A percentile compares a stretch with the other conserved stretches of the same genome.
Evolutionary conservation across 2,329 filamentous ascomycete genomes (phyloP).

Genomic region (Epichloe festucae): DNA sequence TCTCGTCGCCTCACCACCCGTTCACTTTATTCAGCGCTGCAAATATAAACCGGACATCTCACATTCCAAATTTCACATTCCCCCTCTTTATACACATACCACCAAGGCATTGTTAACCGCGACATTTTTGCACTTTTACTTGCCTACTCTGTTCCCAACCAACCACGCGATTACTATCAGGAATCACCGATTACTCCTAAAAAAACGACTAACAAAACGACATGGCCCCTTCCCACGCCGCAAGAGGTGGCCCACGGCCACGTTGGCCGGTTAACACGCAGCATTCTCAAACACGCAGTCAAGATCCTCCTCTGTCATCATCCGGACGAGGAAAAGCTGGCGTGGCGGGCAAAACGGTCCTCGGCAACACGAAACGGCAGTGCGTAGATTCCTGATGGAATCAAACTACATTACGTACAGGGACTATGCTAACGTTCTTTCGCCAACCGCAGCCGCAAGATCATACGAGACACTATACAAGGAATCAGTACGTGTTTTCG

Average conservation of each 20-base stretch:
- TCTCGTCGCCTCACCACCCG: background rate
- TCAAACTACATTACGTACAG: background rate
- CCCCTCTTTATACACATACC: too few relatives aligned
- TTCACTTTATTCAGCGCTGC: background rate
- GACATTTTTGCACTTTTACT: too few relatives aligned
- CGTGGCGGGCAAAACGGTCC: slow-evolving; percentile 2
- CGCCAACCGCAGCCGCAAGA: slow-evolving; percentile 7
- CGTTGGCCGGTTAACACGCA: background rate
- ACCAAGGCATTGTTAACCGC: too few relatives aligned
- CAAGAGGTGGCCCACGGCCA: background rate
- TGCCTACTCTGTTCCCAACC: background rate
- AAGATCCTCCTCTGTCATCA: background rate
- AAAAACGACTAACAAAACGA: background rate
- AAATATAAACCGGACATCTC: too few relatives aligned
- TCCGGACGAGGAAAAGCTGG: background rate
- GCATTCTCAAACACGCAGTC: background rate
- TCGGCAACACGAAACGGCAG: background rate
- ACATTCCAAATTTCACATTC: too few relatives aligned
- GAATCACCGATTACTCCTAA: too few relatives aligned
- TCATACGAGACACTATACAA: slow-evolving; percentile 7
- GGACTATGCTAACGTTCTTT: background rate
- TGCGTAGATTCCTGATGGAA: background rate
- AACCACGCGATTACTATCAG: too few relatives aligned
- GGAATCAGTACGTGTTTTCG: slow-evolving; percentile 7
- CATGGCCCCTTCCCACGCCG: background rate